phyloP scores from a whole-genome alignment of 2,329 filamentous ascomycete species.

The Botrytis galanthina region DNA sequence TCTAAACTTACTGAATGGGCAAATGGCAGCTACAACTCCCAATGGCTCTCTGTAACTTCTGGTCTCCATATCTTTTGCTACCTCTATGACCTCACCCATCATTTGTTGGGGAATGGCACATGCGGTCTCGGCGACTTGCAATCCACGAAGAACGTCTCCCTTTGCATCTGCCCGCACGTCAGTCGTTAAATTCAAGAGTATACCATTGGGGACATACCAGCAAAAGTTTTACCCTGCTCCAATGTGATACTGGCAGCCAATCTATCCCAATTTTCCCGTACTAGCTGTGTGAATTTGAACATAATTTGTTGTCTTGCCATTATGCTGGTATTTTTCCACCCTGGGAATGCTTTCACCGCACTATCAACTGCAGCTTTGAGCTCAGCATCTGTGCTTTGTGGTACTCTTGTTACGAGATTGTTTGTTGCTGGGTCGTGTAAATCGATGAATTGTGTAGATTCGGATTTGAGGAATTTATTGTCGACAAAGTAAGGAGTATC shows the following conservation, averaged over 20 bases:
- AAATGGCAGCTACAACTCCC: constrained; percentile 79
- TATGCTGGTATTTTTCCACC: constrained; percentile 70
- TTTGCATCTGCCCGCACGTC: constrained; percentile 56
- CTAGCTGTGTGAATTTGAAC: constrained; percentile 79
- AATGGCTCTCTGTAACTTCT: constrained; percentile 77
- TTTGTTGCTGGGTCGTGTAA: constrained; percentile 82
- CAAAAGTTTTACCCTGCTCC: constrained; percentile 86
- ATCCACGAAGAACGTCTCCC: constrained; percentile 76
- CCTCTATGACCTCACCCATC: constrained; percentile 80
- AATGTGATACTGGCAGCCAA: constrained; percentile 81
- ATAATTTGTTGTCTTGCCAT: constrained; percentile 78
- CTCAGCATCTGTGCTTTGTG: constrained; percentile 76
- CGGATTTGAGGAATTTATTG: constrained; percentile 71
- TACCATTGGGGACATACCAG: constrained; percentile 39
- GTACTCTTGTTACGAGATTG: constrained; percentile 79
- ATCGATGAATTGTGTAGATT: constrained; percentile 71
- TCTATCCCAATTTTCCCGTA: constrained; percentile 81
- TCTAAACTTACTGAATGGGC: constrained; percentile 70
- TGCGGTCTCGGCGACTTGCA: constrained; percentile 82
- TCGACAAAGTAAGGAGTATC: constrained; percentile 81
- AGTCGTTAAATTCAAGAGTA: not conserved
- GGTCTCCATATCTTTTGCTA: constrained; percentile 88
- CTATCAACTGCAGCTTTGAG: constrained; percentile 72
- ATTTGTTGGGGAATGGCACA: constrained; percentile 78
- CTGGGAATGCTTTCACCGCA: constrained; percentile 71